A percentile compares a stretch with the other conserved stretches of the same genome.
Conservation (phyloP, 2,329 filamentous ascomycete genomes). For the Ilyonectria sp. region DNA sequence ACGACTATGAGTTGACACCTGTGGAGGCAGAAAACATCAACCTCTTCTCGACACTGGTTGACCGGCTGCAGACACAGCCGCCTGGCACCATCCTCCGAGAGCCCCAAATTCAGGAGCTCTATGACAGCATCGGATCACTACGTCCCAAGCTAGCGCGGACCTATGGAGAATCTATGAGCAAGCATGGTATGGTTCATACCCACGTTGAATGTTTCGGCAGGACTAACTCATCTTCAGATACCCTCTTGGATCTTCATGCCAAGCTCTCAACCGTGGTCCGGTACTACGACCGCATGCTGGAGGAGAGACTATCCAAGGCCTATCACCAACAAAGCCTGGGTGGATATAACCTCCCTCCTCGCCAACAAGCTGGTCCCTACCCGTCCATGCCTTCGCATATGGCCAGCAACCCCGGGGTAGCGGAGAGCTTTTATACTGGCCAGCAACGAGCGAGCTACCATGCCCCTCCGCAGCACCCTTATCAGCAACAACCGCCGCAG, state of each 20-base stretch:
- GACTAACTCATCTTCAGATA: conserved; percentile 71
- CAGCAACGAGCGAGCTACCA: conserved; percentile 69
- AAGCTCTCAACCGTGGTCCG: conserved; percentile 96
- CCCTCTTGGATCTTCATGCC: conserved; percentile 91
- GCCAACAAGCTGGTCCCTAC: conserved; percentile 75
- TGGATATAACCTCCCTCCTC: conserved; percentile 71
- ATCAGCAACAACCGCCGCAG: conserved; percentile 51
- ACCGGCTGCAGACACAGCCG: conserved; percentile 93
- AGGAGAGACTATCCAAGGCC: conserved; percentile 92
- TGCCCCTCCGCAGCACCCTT: conserved; percentile 53
- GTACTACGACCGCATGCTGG: conserved; percentile 98
- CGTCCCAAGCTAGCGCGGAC: conserved; percentile 94
- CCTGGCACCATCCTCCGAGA: conserved; percentile 96
- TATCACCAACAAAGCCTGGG: conserved; percentile 86
- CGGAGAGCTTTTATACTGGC: conserved; percentile 87
- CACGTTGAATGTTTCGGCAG: background rate
- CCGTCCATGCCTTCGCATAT: conserved; percentile 75
- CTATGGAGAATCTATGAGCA: conserved; percentile 99
- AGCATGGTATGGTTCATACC: conserved; percentile 78
- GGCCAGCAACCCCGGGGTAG: conserved; percentile 64
- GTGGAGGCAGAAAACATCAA: conserved; percentile 99
- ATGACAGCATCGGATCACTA: conserved; percentile 95
- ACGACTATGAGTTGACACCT: conserved; percentile 93
- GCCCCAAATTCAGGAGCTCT: conserved; percentile 97
- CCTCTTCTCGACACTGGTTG: conserved; percentile 92